phyloP scores from a whole-genome alignment of 2,329 filamentous ascomycete genomes.

The Trichoderma atrobrunneum region DNA sequence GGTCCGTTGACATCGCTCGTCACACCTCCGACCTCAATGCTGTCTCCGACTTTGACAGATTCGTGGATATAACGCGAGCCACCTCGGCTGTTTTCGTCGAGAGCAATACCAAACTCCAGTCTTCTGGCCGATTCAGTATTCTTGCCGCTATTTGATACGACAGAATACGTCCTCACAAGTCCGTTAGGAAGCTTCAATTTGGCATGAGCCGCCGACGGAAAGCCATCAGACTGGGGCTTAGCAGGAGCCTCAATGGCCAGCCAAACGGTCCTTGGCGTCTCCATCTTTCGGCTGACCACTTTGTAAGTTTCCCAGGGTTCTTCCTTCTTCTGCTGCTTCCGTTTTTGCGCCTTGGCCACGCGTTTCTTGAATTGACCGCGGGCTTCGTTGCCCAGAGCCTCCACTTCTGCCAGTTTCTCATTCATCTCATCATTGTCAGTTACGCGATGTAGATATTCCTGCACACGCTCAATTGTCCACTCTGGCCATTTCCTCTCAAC shows the following conservation, averaged over 20 bases:
- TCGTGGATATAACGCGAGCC: conserved; percentile 60
- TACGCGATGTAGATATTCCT: conserved; percentile 60
- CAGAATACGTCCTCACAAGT: conserved; percentile 58
- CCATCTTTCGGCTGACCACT: conserved; percentile 47
- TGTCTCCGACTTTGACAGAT: conserved; percentile 44
- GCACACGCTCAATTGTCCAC: conserved; percentile 63
- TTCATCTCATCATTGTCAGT: conserved; percentile 51
- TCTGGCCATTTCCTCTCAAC: conserved; percentile 53
- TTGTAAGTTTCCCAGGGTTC: conserved; percentile 45
- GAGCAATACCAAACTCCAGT: conserved; percentile 58
- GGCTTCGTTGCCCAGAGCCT: conserved; percentile 49
- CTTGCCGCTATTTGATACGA: conserved; percentile 41
- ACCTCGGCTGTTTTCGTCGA: conserved; percentile 55
- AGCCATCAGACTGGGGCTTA: conserved; percentile 35
- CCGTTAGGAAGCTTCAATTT: conserved; percentile 56
- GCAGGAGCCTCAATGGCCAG: conserved; percentile 50
- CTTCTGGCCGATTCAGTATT: conserved; percentile 37
- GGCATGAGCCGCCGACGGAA: conserved; percentile 50
- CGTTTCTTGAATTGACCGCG: conserved; percentile 48
- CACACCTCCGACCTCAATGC: conserved; percentile 50
- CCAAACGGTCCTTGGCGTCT: conserved; percentile 51
- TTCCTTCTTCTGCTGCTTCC: conserved; percentile 25
- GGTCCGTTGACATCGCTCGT: conserved; percentile 46
- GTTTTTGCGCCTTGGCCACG: conserved; percentile 46
- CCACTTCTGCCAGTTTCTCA: conserved; percentile 49